Percentiles rank a stretch among this genome's conserved stretches.
Conservation (phyloP, 768 basidiomycete genomes). For the Multifurca ochricompacta region DNA sequence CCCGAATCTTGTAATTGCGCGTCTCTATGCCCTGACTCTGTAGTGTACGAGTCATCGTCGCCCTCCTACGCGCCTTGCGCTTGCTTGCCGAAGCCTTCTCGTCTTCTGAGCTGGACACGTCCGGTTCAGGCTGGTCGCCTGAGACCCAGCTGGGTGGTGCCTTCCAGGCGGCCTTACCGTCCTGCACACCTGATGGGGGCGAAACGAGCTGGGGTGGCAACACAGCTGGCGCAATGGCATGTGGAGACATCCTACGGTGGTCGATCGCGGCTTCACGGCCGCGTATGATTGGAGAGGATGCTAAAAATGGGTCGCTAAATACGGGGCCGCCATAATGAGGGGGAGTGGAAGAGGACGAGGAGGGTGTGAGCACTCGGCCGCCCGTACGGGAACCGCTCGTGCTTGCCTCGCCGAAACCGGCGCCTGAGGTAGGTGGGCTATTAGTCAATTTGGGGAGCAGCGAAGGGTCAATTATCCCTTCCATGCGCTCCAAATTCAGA, state of each 20-base stretch:
- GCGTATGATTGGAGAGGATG: slow-evolving; percentile 7
- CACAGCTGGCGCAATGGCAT: slow-evolving; percentile 9
- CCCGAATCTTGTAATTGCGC: slow-evolving; percentile 50
- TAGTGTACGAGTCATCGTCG: slow-evolving; percentile 1
- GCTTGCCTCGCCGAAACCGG: slow-evolving; percentile 32
- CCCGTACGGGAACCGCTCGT: slow-evolving; percentile 23
- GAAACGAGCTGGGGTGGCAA: slow-evolving; percentile 11
- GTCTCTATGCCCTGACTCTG: background rate
- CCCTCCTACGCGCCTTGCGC: slow-evolving; percentile 21
- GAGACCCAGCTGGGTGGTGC: slow-evolving; percentile 74
- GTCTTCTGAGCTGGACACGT: slow-evolving; percentile 39
- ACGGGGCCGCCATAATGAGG: slow-evolving; percentile 3
- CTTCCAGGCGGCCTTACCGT: slow-evolving; percentile 37
- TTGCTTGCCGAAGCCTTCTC: slow-evolving; percentile 21
- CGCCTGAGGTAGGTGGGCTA: slow-evolving; percentile 36
- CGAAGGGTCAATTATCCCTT: slow-evolving; percentile 65
- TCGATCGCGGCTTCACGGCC: slow-evolving; percentile 12
- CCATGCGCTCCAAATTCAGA: slow-evolving; percentile 67
- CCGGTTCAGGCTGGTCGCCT: slow-evolving; percentile 36
- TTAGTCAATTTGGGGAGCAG: slow-evolving; percentile 22
- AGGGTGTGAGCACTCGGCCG: slow-evolving; percentile 5
- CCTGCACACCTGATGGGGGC: slow-evolving; percentile 18
- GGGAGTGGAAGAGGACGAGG: slow-evolving; percentile 13
- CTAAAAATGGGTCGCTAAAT: slow-evolving; percentile 21
- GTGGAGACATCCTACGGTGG: slow-evolving; percentile 9